Evolutionary conservation across 768 basidiomycete genomes (phyloP), one percentile per base, ranked within the genome.

Genomic region (Tylopilus intermedius): DNA sequence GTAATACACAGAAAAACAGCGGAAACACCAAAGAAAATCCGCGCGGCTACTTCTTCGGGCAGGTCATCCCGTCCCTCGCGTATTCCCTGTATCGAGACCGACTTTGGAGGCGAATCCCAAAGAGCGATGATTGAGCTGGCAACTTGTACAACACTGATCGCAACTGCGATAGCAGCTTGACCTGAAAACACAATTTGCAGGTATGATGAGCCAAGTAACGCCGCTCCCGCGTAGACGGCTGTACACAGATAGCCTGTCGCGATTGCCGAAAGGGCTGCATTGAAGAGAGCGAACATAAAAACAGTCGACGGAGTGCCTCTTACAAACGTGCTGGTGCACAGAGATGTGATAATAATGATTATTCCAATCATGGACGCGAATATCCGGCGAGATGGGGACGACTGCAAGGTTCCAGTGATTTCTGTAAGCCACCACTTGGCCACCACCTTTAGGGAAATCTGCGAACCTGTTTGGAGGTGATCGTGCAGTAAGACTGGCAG

Each of bases 401-500:
- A 33, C 32, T 33, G 32, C 10, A 11, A 33, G 4, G 32, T 33
- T 10, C 32, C 11, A 11, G 10, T 33, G 32, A 33, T 4, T 33
- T 4, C 32, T 11, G 10, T 11, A 33, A 33, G 9, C 10, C 10
- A 33, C 32, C 32, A 33, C 24, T 3, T 24, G 24, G 24, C 24
- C 24, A 24, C 2, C 24, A 24, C 24, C 7, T 11, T 21, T 10
- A 8, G 21, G 0, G 18, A 45, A 22, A 45, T 14, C 4, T 24
- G 39, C 50, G 50, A 38, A 52, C 51, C 38, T 26, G 51, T 33
- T 52, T 52, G 5, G n/a, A 40, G 5, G 51, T 46, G 10, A 52
- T 3, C 5, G 51, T 52, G 45, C 38, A 46, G 30, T 52, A 52
- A 10, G 37, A 33, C 37, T 41, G 51, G n/a, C 15, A 46, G 7